Conservation (phyloP, 1,284 basidiomycete genomes). For the Gomphus sp. region DNA sequence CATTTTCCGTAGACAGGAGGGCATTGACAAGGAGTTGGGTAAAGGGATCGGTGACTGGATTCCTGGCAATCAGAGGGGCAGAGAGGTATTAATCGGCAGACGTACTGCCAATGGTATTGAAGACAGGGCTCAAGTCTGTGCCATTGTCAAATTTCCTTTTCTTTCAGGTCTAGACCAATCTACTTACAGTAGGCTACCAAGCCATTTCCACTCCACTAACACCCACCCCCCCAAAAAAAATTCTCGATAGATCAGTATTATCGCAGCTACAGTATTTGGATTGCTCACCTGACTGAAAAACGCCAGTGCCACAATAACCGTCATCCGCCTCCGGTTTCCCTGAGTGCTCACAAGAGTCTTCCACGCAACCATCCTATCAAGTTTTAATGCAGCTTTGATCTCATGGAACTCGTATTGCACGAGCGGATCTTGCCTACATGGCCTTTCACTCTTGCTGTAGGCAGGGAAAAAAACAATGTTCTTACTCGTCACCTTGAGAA, state of each 20-base stretch:
- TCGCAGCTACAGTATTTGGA: neutral
- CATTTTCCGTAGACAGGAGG: slow-evolving; percentile 45
- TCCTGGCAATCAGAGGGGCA: neutral
- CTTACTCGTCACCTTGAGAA: slow-evolving; percentile 40
- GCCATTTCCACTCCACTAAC: slow-evolving; percentile 11
- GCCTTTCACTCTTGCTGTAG: slow-evolving; percentile 11
- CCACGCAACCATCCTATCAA: slow-evolving; percentile 37
- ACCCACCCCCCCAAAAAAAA: neutral
- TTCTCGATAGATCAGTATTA: neutral
- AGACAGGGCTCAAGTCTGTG: slow-evolving; percentile 36
- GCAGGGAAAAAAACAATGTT: too few species aligned
- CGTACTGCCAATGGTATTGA: slow-evolving; percentile 35
- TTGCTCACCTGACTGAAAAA: slow-evolving; percentile 44
- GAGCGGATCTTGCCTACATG: slow-evolving; percentile 38
- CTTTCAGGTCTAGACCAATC: neutral
- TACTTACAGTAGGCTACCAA: slow-evolving; percentile 9
- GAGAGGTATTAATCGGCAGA: neutral
- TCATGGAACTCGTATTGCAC: slow-evolving; percentile 54
- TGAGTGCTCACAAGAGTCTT: slow-evolving; percentile 36
- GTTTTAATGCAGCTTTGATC: slow-evolving; percentile 45
- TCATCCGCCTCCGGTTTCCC: slow-evolving; percentile 45
- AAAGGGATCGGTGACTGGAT: slow-evolving; percentile 10
- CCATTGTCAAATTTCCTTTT: neutral
- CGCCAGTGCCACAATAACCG: slow-evolving; percentile 47
- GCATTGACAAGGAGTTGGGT: slow-evolving; percentile 30